Percentiles rank a stretch among this genome's conserved stretches.
Evolutionary conservation across 352 stramenopile genomes (phyloP).

Genomic region (Phytophthora pinifolia): DNA sequence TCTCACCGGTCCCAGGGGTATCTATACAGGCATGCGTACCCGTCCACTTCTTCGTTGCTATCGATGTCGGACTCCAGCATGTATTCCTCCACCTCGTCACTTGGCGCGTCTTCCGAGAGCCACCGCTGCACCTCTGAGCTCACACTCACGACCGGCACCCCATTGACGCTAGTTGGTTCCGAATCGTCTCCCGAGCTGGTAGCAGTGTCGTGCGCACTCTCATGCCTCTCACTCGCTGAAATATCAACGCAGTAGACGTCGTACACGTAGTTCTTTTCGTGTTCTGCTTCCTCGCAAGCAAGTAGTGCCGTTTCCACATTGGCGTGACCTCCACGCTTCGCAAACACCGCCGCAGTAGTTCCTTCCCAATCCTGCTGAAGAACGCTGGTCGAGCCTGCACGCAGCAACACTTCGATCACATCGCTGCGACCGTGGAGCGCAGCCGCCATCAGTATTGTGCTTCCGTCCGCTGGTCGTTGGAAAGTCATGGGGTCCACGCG

Average conservation of each 20-base stretch:
- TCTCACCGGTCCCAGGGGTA: constrained; percentile 33
- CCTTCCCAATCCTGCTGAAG: constrained; percentile 68
- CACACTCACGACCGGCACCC: constrained; percentile 61
- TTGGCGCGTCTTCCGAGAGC: constrained; percentile 60
- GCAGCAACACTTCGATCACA: constrained; percentile 74
- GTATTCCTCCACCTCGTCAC: constrained; percentile 69
- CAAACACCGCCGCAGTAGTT: constrained; percentile 56
- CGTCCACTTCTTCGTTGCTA: constrained; percentile 67
- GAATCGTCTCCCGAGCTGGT: constrained; percentile 18
- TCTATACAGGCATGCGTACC: constrained; percentile 47
- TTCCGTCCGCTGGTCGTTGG: constrained; percentile 75
- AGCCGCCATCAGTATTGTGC: constrained; percentile 75
- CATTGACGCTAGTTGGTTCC: constrained; percentile 24
- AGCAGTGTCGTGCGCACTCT: constrained; percentile 9
- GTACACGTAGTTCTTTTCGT: constrained; percentile 84
- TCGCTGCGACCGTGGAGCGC: constrained; percentile 73
- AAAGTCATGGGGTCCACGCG: constrained; percentile 49
- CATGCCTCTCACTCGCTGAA: constrained; percentile 38
- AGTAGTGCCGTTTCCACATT: constrained; percentile 64
- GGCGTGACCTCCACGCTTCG: constrained; percentile 47
- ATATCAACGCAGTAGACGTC: constrained; percentile 86
- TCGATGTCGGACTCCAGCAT: constrained; percentile 80
- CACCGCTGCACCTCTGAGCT: constrained; percentile 80
- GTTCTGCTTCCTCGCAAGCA: constrained; percentile 73
- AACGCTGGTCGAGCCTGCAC: constrained; percentile 46